Base-by-base conservation (phyloP, 495 filamentous ascomycete genomes). In the Aspergillus affinis region DNA sequence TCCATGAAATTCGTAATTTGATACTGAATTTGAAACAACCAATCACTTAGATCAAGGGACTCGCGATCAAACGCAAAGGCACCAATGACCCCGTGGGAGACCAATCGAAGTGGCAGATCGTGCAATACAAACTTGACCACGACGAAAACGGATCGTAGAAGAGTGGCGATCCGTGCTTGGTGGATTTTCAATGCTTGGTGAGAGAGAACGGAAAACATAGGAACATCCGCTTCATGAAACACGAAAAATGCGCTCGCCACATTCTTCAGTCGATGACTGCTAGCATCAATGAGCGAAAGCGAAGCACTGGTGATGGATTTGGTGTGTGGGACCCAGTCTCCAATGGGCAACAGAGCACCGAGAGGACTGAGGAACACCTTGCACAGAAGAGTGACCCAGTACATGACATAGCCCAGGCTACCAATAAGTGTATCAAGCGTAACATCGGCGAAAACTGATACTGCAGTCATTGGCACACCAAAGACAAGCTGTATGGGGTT, bases 401-500 rank as follows among this genome's bases (percentile, higher is more conserved):
- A 85, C 60, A 88, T 78, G 21, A 80, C 51, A 51, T 81, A 83
- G 30, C 83, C 85, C n/a, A 78, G 68, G 41, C 79, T 70, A 57
- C 84, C 82, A 27, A 89, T 81, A 6, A 80, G 73, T 17, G 78
- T 76, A 66, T 91, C 88, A 10, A 88, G 78, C 26, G 85, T 67
- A 23, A 96, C 80, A 64, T 94, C 91, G 36, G 90, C 90, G 47
- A 84, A 66, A 54, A 83, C 83, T 44, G 90, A 90, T 6, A 90
- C 65, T 18, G 91, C 78, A 19, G 83, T 82, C 23, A 93, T 79
- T 6, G 91, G 88, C 19, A 93, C 79, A 66, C 87, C 83, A 60
- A 92, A 67, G 47, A 86, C 68, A 20, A 89, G 77, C 18, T 85
- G 76, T 20, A 90, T 73, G 5, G 95, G 94, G 60, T 92, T 90